Percentiles rank a stretch among this genome's conserved stretches.
Evolutionary conservation across 768 basidiomycete genomes (phyloP).

Genomic region (Leccinum incarnatum): DNA sequence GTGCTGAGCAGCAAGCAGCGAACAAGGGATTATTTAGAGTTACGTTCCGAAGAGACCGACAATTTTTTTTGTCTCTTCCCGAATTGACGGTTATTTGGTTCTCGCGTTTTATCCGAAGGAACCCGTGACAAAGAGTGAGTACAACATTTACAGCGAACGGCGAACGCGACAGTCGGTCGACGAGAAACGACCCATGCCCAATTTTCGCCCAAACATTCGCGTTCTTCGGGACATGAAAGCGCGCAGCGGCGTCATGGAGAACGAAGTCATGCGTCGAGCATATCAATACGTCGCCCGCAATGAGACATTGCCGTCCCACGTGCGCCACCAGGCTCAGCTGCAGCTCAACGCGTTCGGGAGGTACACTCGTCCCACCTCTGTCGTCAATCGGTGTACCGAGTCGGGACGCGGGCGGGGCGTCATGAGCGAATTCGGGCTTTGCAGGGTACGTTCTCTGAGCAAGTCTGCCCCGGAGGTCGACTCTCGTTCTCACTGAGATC

Average conservation of each 20-base stretch:
- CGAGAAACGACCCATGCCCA: constrained; percentile 13
- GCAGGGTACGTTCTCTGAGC: constrained; percentile 52
- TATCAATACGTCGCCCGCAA: constrained; percentile 95
- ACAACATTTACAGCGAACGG: too few species aligned
- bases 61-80: neutral
- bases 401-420: constrained; percentile 86
- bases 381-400: constrained; percentile 86
- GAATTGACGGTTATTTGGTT: constrained; percentile 27
- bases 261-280: constrained; percentile 83
- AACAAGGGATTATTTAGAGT: neutral
- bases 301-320: constrained; percentile 78
- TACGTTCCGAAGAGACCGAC: neutral
- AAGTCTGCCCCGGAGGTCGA: neutral
- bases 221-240: constrained; percentile 80
- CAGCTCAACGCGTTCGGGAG: constrained; percentile 86
- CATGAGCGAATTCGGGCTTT: constrained; percentile 85
- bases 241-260: constrained; percentile 63
- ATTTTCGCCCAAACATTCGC: constrained; percentile 40
- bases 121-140: neutral
- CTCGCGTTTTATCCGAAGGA: neutral
- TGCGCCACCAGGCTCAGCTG: constrained; percentile 92
- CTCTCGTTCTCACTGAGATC: neutral
- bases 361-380: constrained; percentile 79
- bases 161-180: too few species aligned
- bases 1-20: neutral